phyloP scores from a whole-genome alignment of 331 rosid genomes.

The Malus hybrid region DNA sequence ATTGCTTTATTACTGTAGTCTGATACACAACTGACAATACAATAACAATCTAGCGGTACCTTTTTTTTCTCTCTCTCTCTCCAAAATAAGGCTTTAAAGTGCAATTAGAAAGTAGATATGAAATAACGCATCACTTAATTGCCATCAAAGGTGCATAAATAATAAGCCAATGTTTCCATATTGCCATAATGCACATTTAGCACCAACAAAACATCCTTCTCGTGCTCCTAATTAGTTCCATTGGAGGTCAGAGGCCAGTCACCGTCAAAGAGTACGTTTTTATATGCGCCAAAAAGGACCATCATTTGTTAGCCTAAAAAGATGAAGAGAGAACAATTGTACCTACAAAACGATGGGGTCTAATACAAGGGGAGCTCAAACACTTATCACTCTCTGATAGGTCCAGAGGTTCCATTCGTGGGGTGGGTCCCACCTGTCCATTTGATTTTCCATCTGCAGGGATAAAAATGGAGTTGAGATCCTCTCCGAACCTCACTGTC shows the following conservation, averaged over 20 bases:
- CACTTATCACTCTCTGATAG: background rate
- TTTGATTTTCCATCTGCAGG: background rate
- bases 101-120: no score
- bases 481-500: no score
- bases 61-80: no score
- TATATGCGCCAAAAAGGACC: conserved; percentile 5
- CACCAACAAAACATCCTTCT: background rate
- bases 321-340: background rate
- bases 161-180: background rate
- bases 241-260: background rate
- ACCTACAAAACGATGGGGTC: conserved; percentile 1
- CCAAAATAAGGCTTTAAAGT: no score
- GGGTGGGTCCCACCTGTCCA: background rate
- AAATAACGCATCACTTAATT: no score
- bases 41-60: no score
- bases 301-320: background rate
- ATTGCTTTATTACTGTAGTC: no score
- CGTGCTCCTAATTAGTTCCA: background rate
- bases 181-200: background rate
- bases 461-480: no score
- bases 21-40: no score
- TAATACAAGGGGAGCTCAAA: background rate
- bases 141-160: background rate
- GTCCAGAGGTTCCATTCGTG: background rate
- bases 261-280: background rate